Percentiles rank a stretch among this genome's conserved stretches.
These are phyloP conservation scores for Lathyrus sativus DNA, from an alignment of 306 rosid species.

Conservation along the genomic window DNA sequence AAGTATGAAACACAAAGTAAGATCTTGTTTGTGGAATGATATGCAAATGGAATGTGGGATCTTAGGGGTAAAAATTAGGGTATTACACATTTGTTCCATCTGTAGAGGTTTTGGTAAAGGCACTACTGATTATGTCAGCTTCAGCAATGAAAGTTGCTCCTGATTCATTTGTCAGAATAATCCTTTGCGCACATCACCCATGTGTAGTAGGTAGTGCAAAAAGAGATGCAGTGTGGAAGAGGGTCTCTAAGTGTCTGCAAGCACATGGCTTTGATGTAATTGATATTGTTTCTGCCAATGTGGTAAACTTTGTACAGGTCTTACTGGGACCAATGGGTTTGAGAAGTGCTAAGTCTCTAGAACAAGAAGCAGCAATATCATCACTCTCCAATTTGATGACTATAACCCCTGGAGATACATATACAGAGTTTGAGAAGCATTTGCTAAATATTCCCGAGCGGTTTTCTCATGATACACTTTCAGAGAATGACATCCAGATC, in stretches of 20 bases:
- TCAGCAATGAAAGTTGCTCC: slow-evolving; percentile 62
- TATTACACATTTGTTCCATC: slow-evolving; percentile 81
- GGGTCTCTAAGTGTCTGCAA: slow-evolving; percentile 75
- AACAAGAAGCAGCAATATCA: slow-evolving; percentile 74
- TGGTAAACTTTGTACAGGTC: slow-evolving; percentile 69
- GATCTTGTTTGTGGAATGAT: too few species aligned
- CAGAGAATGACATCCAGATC: slow-evolving; percentile 86
- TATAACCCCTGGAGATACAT: slow-evolving; percentile 75
- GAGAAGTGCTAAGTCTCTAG: slow-evolving; percentile 59
- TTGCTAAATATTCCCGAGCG: slow-evolving; percentile 70
- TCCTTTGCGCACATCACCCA: slow-evolving; percentile 88
- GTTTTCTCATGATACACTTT: slow-evolving; percentile 64
- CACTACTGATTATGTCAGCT: slow-evolving; percentile 65
- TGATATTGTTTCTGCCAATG: slow-evolving; percentile 58
- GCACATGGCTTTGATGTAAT: slow-evolving; percentile 64
- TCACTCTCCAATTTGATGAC: slow-evolving; percentile 79
- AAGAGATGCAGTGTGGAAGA: slow-evolving; percentile 78
- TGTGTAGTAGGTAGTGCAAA: slow-evolving; percentile 70
- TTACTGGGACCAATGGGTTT: slow-evolving; percentile 73
- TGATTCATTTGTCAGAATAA: slow-evolving; percentile 57
- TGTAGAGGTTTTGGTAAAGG: slow-evolving; percentile 84
- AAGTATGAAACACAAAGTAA: too few species aligned
- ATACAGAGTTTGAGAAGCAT: slow-evolving; percentile 81
- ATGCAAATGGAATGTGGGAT: too few species aligned
- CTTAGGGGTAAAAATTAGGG: too few species aligned